Percentiles rank a stretch among this genome's conserved stretches.
phyloP scores from a whole-genome alignment of 2,329 filamentous ascomycete genomes.

The Alternaria tenuissima region DNA sequence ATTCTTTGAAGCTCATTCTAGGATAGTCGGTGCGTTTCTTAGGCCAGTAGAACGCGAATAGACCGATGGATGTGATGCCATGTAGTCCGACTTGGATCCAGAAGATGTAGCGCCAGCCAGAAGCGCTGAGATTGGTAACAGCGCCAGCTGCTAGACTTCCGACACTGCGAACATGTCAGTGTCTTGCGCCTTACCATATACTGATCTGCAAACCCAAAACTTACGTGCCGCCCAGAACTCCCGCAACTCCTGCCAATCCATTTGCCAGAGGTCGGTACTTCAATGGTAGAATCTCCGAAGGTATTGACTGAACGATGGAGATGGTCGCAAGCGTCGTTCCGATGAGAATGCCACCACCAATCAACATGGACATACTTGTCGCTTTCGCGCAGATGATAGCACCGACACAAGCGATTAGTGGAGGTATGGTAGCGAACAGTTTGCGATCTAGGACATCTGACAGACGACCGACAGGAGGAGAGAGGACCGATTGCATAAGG shows the following conservation, averaged over 20 bases:
- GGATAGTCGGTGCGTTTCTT: conserved; percentile 40
- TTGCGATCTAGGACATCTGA: conserved; percentile 66
- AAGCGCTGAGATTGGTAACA: conserved; percentile 58
- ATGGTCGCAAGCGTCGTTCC: conserved; percentile 64
- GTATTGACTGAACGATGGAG: conserved; percentile 64
- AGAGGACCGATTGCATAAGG: conserved; percentile 65
- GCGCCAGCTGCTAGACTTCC: conserved; percentile 62
- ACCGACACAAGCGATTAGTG: conserved; percentile 63
- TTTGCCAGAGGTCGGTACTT: conserved; percentile 66
- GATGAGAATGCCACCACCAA: conserved; percentile 66
- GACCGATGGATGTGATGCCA: conserved; percentile 56
- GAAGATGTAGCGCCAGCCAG: conserved; percentile 65
- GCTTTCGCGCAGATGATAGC: conserved; percentile 64
- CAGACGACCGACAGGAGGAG: conserved; percentile 64
- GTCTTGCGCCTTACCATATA: fast-evolving
- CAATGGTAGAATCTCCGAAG: conserved; percentile 64
- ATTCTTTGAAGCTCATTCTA: conserved; percentile 35
- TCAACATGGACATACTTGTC: conserved; percentile 63
- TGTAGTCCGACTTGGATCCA: conserved; percentile 67
- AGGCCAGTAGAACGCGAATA: conserved; percentile 53
- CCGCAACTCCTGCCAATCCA: conserved; percentile 61
- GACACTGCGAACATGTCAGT: conserved; percentile 46
- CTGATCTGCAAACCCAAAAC: conserved; percentile 25
- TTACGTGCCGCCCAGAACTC: conserved; percentile 62
- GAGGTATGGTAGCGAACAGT: conserved; percentile 61